These are phyloP conservation scores for Anisodus acutangulus DNA, from an alignment of 257 asterid genomes.

Conservation along the genomic window DNA sequence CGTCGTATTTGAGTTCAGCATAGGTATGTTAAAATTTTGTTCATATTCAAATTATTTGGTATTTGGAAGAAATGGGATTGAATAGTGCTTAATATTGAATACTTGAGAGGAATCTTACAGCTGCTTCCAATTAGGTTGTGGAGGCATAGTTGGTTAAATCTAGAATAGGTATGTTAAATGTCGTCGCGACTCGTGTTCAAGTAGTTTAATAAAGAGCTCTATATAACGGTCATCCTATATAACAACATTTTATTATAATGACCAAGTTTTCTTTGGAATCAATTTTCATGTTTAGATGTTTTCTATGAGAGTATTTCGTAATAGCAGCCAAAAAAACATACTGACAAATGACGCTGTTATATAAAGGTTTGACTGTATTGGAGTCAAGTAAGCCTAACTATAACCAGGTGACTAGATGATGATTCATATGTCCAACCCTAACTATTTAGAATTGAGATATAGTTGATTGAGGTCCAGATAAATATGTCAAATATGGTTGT, in stretches of 20 bases:
- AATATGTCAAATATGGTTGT: neutral
- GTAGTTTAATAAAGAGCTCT: constrained; percentile 32
- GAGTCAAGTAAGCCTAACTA: constrained; percentile 43
- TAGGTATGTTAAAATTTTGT: constrained; percentile 32
- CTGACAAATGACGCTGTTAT: no score
- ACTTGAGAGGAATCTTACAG: neutral
- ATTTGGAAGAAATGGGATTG: neutral
- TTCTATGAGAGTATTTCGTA: no score
- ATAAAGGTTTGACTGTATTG: neutral
- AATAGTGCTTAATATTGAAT: neutral
- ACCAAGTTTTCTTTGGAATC: no score
- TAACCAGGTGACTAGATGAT: neutral
- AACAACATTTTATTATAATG: no score
- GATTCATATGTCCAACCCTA: constrained; percentile 23
- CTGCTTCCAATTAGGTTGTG: neutral
- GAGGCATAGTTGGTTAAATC: constrained; percentile 23
- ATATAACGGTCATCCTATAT: no score
- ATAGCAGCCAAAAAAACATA: no score
- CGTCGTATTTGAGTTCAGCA: constrained; percentile 40
- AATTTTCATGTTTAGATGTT: no score
- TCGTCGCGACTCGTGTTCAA: constrained; percentile 33
- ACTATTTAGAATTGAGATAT: constrained; percentile 39
- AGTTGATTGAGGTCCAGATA: neutral
- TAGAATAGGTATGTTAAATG: constrained; percentile 28
- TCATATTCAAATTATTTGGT: neutral